Conservation (phyloP, 2,329 filamentous ascomycete species). For the Fonsecaea multimorphosa region DNA sequence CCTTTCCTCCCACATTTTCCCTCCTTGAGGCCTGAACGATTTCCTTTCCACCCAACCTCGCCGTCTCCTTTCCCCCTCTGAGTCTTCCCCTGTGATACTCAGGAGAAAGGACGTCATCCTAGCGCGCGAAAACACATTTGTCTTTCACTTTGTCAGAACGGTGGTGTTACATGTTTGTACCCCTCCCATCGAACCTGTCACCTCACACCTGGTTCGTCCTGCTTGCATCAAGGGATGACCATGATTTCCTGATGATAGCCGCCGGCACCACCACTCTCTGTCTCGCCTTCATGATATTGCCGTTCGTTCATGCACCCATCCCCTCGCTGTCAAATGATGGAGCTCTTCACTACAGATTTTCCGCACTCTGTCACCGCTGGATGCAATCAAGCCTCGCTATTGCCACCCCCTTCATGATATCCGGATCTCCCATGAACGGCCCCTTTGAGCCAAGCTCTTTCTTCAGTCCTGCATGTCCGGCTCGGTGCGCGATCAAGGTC, state of each 20-base stretch:
- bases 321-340: conserved; percentile 25
- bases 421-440: conserved; percentile 12
- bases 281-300: conserved; percentile 19
- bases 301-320: conserved; percentile 18
- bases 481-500: conserved; percentile 36
- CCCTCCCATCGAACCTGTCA: conserved; percentile 33
- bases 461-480: conserved; percentile 31
- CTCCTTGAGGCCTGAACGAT: conserved; percentile 15
- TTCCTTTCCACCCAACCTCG: conserved; percentile 16
- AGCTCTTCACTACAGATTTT: conserved; percentile 12
- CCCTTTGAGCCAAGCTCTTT: conserved; percentile 9
- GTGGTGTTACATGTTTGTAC: conserved; percentile 30
- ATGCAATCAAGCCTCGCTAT: conserved; percentile 14
- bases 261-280: not conserved
- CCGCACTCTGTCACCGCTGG: conserved; percentile 24
- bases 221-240: conserved; percentile 26
- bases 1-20: conserved; percentile 6
- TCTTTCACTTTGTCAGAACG: conserved; percentile 11
- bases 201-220: conserved; percentile 24
- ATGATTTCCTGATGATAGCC: conserved; percentile 20
- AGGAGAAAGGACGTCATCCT: conserved; percentile 24
- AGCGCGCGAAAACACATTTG: conserved; percentile 14
- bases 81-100: conserved; percentile 24
- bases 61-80: conserved; percentile 18
- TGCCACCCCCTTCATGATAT: conserved; percentile 1